phyloP scores from a whole-genome alignment of 768 basidiomycete species.

The Suillus ampliporus region DNA sequence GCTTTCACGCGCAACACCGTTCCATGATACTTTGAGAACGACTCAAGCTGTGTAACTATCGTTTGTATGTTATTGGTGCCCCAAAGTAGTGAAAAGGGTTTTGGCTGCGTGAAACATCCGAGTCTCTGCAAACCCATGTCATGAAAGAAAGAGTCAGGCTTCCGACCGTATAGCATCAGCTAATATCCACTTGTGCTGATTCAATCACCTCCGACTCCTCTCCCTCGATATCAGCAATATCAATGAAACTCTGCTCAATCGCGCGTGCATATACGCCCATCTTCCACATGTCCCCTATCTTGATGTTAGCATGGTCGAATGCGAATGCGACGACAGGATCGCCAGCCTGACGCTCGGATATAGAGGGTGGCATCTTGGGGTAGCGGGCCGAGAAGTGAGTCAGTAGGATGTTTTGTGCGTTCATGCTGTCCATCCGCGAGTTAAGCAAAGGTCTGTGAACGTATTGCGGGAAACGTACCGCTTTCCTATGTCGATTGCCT shows the following conservation, averaged over 20 bases:
- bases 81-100: too few species aligned
- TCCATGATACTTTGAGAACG: too few species aligned
- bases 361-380: constrained; percentile 75
- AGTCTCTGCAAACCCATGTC: neutral
- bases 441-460: neutral
- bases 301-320: constrained; percentile 78
- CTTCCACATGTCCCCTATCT: constrained; percentile 85
- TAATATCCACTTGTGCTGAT: constrained; percentile 23
- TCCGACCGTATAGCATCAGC: neutral
- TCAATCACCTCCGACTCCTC: constrained; percentile 27
- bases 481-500: constrained; percentile 83
- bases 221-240: constrained; percentile 56
- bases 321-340: constrained; percentile 71
- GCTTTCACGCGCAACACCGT: too few species aligned
- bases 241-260: constrained; percentile 65
- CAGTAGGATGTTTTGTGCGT: constrained; percentile 81
- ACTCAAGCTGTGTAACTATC: too few species aligned
- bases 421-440: constrained; percentile 62
- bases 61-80: too few species aligned
- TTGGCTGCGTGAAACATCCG: neutral
- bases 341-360: constrained; percentile 25
- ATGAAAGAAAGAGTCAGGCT: neutral
- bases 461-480: constrained; percentile 49
- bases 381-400: constrained; percentile 97
- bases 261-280: constrained; percentile 76